phyloP scores from a whole-genome alignment of 371 early-diverging fungal species.

The Quaeritorhiza haematococci region DNA sequence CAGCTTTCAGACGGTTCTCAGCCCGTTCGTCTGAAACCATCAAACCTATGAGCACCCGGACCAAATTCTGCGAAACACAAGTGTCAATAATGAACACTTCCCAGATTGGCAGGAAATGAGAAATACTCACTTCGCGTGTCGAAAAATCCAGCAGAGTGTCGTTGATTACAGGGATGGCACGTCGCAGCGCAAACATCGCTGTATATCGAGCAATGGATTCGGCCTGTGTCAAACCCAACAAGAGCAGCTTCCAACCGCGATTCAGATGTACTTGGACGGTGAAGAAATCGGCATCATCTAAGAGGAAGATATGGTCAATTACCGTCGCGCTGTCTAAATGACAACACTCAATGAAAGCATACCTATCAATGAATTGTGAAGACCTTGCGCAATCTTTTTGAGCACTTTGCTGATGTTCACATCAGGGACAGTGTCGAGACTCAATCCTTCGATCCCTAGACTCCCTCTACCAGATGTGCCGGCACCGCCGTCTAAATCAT shows the following conservation, averaged over 20 bases:
- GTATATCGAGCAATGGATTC: constrained; percentile 43
- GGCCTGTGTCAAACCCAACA: constrained; percentile 41
- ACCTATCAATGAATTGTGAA: constrained; percentile 24
- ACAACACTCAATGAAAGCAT: not conserved
- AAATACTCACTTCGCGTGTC: constrained; percentile 31
- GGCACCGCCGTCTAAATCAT: not conserved
- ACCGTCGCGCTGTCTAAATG: not conserved
- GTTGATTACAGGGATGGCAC: constrained; percentile 39
- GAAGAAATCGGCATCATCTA: constrained; percentile 40
- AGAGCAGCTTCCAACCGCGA: constrained; percentile 45
- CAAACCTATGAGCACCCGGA: constrained; percentile 31
- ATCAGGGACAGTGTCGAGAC: constrained; percentile 38
- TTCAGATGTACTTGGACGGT: constrained; percentile 44
- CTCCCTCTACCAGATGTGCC: not conserved
- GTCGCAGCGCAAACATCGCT: constrained; percentile 37
- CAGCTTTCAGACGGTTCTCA: constrained; percentile 47
- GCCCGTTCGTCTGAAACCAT: constrained; percentile 39
- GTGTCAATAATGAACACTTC: not conserved
- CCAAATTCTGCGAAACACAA: constrained; percentile 20
- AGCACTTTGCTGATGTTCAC: constrained; percentile 24
- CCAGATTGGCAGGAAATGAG: not conserved
- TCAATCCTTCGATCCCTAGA: constrained; percentile 32
- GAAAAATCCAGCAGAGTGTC: constrained; percentile 40
- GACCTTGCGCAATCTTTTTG: constrained; percentile 31
- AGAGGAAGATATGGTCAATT: not conserved